Conservation (phyloP, 2,329 filamentous ascomycete species). For the Didymella exigua region DNA sequence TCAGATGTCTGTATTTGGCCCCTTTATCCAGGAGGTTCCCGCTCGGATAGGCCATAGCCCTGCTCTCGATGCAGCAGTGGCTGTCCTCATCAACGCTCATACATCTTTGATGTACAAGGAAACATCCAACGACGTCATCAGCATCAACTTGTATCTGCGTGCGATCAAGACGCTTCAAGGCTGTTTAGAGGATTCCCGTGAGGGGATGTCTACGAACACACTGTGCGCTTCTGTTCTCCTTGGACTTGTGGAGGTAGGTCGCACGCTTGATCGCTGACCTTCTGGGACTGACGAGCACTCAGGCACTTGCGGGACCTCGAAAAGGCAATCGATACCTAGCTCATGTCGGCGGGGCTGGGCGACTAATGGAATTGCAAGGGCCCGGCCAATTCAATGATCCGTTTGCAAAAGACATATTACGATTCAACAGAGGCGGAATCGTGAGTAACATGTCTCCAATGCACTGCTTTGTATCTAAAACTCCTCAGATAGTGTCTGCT, state of each 20-base stretch:
- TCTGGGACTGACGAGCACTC: background rate
- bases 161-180: constrained; percentile 39
- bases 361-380: constrained; percentile 42
- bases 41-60: constrained; percentile 39
- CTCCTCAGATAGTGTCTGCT: constrained; percentile 37
- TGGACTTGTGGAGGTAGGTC: constrained; percentile 39
- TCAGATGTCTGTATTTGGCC: constrained; percentile 39
- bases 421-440: constrained; percentile 40
- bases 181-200: constrained; percentile 34
- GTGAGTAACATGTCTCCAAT: constrained; percentile 22
- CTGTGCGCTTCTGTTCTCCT: constrained; percentile 43
- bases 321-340: constrained; percentile 40
- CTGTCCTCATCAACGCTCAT: constrained; percentile 38
- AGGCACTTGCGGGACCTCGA: constrained; percentile 42
- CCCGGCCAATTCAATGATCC: constrained; percentile 31
- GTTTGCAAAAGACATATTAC: constrained; percentile 41
- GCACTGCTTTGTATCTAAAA: background rate
- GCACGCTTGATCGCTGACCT: background rate
- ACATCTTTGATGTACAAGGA: constrained; percentile 34
- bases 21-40: constrained; percentile 41
- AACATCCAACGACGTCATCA: constrained; percentile 29
- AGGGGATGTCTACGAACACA: constrained; percentile 42
- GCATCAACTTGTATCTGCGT: constrained; percentile 36
- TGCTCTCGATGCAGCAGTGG: constrained; percentile 41
- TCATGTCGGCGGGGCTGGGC: constrained; percentile 42